phyloP scores from a whole-genome alignment of 1,139 yeast species.

The Candida neerlandica region DNA sequence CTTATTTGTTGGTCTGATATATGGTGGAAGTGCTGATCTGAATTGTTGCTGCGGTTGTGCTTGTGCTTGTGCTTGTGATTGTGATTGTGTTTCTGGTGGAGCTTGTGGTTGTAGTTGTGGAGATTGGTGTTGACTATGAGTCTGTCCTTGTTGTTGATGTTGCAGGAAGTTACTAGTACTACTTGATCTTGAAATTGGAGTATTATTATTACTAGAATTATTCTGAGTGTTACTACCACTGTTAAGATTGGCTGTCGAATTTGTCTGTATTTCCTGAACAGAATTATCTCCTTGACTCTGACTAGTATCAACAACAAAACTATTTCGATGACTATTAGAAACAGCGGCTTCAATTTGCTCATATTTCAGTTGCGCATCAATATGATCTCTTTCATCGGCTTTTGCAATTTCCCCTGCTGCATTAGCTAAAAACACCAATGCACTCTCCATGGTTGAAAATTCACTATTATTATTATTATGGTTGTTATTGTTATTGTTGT shows the following conservation, averaged over 20 bases:
- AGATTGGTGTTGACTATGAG: background rate
- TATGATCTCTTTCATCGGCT: conserved; percentile 65
- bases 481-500: background rate
- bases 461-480: conserved; percentile 16
- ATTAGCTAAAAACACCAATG: conserved; percentile 69
- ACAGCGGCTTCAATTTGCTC: conserved; percentile 42
- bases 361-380: conserved; percentile 63
- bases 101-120: background rate
- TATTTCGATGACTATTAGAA: conserved; percentile 10
- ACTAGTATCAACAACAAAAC: conserved; percentile 5
- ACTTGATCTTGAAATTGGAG: background rate
- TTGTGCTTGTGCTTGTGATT: background rate
- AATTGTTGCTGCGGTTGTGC: background rate
- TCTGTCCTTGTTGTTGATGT: background rate
- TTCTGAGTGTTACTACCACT: background rate
- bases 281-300: background rate
- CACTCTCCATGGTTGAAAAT: conserved; percentile 61
- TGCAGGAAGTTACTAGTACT: background rate
- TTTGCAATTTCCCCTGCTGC: conserved; percentile 75
- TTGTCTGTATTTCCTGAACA: background rate
- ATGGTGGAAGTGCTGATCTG: conserved; percentile 17
- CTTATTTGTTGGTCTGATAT: conserved; percentile 17
- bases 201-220: background rate
- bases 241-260: background rate
- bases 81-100: background rate